A percentile compares a stretch with the other conserved stretches of the same genome.
These are phyloP conservation scores for Suillus fuscotomentosus DNA, from an alignment of 768 basidiomycete species.

Conservation along the genomic window DNA sequence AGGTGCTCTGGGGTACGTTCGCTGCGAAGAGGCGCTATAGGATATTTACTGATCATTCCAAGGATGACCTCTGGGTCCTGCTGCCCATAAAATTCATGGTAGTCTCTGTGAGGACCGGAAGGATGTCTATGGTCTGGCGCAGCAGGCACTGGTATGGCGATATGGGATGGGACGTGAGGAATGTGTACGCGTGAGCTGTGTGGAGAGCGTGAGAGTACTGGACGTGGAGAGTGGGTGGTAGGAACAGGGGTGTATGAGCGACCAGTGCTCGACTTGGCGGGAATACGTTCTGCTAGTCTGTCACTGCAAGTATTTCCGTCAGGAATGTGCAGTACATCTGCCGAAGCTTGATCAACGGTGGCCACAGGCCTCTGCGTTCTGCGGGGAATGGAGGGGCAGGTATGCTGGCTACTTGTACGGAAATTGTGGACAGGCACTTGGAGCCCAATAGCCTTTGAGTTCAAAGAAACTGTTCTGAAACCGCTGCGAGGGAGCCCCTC, in stretches of 20 bases:
- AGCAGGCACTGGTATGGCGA: background rate
- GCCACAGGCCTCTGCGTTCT: constrained; percentile 2
- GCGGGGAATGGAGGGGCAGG: constrained; percentile 1
- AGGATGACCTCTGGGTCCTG: background rate
- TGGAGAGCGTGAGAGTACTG: background rate
- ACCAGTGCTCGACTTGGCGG: background rate
- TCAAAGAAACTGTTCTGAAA: constrained; percentile 3
- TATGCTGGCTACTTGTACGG: background rate
- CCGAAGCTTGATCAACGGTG: background rate
- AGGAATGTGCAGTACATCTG: background rate
- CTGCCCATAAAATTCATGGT: background rate
- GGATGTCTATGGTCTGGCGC: background rate
- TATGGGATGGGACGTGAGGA: background rate
- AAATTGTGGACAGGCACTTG: background rate
- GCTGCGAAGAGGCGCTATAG: constrained; percentile 2
- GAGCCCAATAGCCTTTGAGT: background rate
- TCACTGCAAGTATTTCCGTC: background rate
- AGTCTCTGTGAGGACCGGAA: background rate
- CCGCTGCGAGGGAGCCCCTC: constrained; percentile 9
- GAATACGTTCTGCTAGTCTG: constrained; percentile 6
- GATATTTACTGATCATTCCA: constrained; percentile 1
- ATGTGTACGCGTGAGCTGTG: constrained; percentile 4
- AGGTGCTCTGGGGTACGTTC: constrained; percentile 5
- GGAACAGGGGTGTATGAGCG: background rate
- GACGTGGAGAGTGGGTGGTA: background rate